Conservation (phyloP, 805 yeast genomes). For the Millerago galiae region DNA sequence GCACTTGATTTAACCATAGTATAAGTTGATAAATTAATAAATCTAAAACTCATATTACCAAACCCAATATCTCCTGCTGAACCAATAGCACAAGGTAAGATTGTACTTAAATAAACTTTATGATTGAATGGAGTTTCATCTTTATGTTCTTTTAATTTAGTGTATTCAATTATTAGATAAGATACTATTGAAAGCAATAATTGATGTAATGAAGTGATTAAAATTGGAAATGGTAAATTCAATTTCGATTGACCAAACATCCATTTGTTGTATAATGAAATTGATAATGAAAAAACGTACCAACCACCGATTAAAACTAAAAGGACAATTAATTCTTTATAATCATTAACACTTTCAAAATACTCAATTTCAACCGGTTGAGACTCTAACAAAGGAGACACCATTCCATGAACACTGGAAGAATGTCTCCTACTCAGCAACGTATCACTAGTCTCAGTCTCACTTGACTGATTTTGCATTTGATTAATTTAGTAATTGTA, state of each 20-base stretch:
- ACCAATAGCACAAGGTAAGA: conserved; percentile 81
- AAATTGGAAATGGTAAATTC: conserved; percentile 75
- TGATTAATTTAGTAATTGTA: too few species aligned
- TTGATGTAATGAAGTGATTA: conserved; percentile 85
- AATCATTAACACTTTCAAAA: neutral
- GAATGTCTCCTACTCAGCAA: conserved; percentile 1
- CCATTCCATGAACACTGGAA: neutral
- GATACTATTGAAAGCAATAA: conserved; percentile 53
- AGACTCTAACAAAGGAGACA: neutral
- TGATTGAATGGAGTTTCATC: conserved; percentile 16
- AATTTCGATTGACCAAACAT: conserved; percentile 79
- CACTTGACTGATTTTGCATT: neutral
- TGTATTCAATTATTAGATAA: conserved; percentile 16
- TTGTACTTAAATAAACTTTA: conserved; percentile 41
- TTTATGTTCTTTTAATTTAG: conserved; percentile 2
- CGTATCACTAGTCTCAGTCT: neutral
- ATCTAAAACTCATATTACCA: conserved; percentile 77
- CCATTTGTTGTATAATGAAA: conserved; percentile 90
- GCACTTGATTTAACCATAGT: conserved; percentile 91
- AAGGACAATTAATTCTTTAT: neutral
- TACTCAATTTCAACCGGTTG: neutral
- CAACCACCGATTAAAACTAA: conserved; percentile 41
- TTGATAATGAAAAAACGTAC: conserved; percentile 63
- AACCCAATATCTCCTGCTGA: conserved; percentile 92
- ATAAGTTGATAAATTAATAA: conserved; percentile 75